A percentile compares a stretch with the other conserved stretches of the same genome.
phyloP scores from a whole-genome alignment of 805 yeast genomes.

The Candida boidinii region DNA sequence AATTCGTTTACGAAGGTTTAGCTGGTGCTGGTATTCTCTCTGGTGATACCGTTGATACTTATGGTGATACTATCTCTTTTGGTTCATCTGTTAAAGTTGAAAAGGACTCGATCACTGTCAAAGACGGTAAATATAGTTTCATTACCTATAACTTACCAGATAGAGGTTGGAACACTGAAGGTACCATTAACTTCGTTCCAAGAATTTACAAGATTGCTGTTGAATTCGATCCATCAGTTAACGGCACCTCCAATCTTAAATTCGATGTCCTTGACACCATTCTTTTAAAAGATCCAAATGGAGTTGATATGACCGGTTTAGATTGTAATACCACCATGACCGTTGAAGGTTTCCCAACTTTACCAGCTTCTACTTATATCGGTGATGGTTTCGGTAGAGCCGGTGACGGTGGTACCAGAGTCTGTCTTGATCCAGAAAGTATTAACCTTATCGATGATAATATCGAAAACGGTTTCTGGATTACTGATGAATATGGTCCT shows the following conservation, averaged over 20 bases:
- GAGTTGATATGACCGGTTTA: conserved; percentile 19
- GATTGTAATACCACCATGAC: conserved; percentile 20
- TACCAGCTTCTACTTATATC: conserved; percentile 19
- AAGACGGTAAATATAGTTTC: conserved; percentile 18
- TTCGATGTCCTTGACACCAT: conserved; percentile 22
- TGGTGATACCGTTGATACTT: conserved; percentile 19
- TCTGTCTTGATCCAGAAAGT: conserved; percentile 23
- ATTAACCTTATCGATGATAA: conserved; percentile 20
- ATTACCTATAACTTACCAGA: conserved; percentile 23
- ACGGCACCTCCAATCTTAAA: conserved; percentile 13
- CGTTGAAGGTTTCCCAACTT: conserved; percentile 13
- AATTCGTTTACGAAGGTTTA: conserved; percentile 18
- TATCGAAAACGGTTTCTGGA: conserved; percentile 24
- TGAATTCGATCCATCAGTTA: conserved; percentile 17
- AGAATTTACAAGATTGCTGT: conserved; percentile 18
- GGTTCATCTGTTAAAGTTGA: conserved; percentile 23
- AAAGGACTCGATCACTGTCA: conserved; percentile 13
- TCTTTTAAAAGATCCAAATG: conserved; percentile 22
- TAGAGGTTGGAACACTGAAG: conserved; percentile 25
- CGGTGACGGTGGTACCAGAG: conserved; percentile 11
- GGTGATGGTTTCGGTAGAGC: conserved; percentile 25
- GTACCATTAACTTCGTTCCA: conserved; percentile 20
- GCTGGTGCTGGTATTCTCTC: conserved; percentile 20
- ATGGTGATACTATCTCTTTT: conserved; percentile 23
- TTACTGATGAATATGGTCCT: conserved; percentile 27